Evolutionary conservation across 2,329 filamentous ascomycete genomes (phyloP).

Genomic region (Penicillium verrucosum): DNA sequence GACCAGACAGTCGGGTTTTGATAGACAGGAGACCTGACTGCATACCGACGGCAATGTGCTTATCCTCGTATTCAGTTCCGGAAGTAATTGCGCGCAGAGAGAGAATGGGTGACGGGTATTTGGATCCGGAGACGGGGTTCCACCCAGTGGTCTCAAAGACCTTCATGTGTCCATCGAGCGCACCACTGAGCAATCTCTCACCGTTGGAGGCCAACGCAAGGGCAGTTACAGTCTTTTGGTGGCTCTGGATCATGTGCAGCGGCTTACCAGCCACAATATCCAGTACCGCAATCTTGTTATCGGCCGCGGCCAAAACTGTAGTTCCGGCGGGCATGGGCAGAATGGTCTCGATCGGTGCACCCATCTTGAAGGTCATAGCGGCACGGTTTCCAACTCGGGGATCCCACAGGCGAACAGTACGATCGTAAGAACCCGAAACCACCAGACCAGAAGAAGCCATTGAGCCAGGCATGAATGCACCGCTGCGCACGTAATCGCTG

Average conservation of each 20-base stretch:
- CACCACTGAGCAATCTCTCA: constrained; percentile 78
- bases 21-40: constrained; percentile 88
- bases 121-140: constrained; percentile 93
- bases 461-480: constrained; percentile 72
- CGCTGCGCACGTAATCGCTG: constrained; percentile 85
- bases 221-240: constrained; percentile 95
- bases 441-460: constrained; percentile 66
- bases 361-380: constrained; percentile 93
- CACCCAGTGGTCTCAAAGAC: constrained; percentile 90
- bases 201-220: constrained; percentile 78
- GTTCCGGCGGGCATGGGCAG: constrained; percentile 83
- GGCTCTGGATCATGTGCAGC: constrained; percentile 80
- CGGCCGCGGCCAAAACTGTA: constrained; percentile 77
- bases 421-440: constrained; percentile 89
- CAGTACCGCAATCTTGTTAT: constrained; percentile 83
- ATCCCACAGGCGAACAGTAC: constrained; percentile 92
- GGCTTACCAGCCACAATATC: constrained; percentile 90
- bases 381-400: constrained; percentile 65
- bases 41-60: constrained; percentile 92
- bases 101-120: constrained; percentile 89
- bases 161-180: constrained; percentile 93
- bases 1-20: constrained; percentile 79
- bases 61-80: constrained; percentile 70
- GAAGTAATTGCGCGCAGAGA: constrained; percentile 72
- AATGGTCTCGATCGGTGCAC: constrained; percentile 84